Percentiles rank a stretch among this genome's conserved stretches.
Conservation (phyloP, 140 eudicot species). For the Bidens hawaiensis region DNA sequence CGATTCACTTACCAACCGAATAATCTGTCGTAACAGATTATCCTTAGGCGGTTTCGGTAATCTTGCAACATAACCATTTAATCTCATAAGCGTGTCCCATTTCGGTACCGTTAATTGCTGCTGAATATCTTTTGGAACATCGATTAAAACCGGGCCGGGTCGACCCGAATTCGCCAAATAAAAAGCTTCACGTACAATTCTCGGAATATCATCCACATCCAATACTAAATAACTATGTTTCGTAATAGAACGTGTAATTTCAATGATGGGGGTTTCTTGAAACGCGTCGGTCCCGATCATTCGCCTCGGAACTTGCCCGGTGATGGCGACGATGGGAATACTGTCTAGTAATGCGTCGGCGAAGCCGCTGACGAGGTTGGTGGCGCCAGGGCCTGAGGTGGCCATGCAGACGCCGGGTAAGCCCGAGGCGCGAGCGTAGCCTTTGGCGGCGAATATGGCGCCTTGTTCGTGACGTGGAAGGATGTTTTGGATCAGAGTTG, state of each 20-base stretch:
- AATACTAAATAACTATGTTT: conserved; percentile 81
- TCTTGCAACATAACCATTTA: conserved; percentile 75
- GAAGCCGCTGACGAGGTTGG: conserved; percentile 75
- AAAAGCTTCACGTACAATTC: conserved; percentile 80
- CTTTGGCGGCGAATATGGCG: conserved; percentile 91
- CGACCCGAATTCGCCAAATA: conserved; percentile 68
- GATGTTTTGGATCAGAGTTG: conserved; percentile 53
- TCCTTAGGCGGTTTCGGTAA: conserved; percentile 45
- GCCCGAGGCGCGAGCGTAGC: too few species aligned
- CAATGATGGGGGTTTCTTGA: conserved; percentile 93
- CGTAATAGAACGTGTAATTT: conserved; percentile 87
- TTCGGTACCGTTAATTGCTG: conserved; percentile 81
- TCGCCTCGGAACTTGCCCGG: conserved; percentile 95
- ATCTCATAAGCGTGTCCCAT: conserved; percentile 71
- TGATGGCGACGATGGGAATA: conserved; percentile 89
- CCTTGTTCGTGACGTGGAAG: conserved; percentile 97
- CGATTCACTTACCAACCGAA: conserved; percentile 59
- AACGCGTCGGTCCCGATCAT: too few species aligned
- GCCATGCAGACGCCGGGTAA: conserved; percentile 96
- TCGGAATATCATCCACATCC: conserved; percentile 81
- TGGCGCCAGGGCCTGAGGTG: conserved; percentile 96
- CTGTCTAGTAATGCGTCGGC: too few species aligned
- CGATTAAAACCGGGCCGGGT: too few species aligned
- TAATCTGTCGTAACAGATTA: conserved; percentile 50
- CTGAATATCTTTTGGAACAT: conserved; percentile 84